Percentiles rank a stretch among this genome's conserved stretches.
Evolutionary conservation across 371 early-diverging fungal species (phyloP).

Genomic region (Umbelopsis sp.): DNA sequence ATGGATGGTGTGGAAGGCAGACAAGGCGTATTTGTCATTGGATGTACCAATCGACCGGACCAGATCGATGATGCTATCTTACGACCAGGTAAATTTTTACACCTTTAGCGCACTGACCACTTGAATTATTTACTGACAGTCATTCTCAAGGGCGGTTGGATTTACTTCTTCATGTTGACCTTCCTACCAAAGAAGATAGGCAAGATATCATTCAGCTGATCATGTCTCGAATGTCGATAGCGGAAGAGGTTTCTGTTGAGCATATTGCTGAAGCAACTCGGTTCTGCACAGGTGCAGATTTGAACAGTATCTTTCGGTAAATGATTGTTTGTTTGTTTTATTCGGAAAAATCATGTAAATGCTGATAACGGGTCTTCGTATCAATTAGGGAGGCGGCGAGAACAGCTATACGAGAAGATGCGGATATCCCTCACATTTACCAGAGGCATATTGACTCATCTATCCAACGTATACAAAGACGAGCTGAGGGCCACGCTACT

Average conservation of each 20-base stretch:
- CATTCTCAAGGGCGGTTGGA: conserved; percentile 67
- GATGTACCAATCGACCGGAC: conserved; percentile 80
- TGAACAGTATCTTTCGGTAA: conserved; percentile 63
- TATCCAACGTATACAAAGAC: not conserved
- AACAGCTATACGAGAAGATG: conserved; percentile 47
- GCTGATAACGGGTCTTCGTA: too few species aligned
- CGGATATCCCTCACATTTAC: conserved; percentile 28
- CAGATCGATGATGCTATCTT: conserved; percentile 87
- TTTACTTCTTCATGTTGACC: conserved; percentile 66
- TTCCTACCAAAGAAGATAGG: conserved; percentile 63
- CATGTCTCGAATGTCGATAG: conserved; percentile 25
- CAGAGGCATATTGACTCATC: conserved; percentile 20
- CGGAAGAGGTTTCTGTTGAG: conserved; percentile 39
- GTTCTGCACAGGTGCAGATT: conserved; percentile 66
- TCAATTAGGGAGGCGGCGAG: conserved; percentile 59
- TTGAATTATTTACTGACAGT: not conserved
- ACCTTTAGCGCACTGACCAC: not conserved
- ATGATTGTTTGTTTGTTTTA: not conserved
- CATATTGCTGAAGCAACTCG: conserved; percentile 51
- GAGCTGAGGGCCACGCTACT: not conserved
- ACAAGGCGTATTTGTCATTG: conserved; percentile 78
- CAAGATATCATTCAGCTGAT: conserved; percentile 49
- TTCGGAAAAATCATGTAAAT: not conserved
- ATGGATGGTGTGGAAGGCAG: conserved; percentile 82
- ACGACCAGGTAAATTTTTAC: conserved; percentile 68